These are phyloP conservation scores for Chlorophyllum brunneum DNA, from an alignment of 768 basidiomycete species.

Conservation along the genomic window DNA sequence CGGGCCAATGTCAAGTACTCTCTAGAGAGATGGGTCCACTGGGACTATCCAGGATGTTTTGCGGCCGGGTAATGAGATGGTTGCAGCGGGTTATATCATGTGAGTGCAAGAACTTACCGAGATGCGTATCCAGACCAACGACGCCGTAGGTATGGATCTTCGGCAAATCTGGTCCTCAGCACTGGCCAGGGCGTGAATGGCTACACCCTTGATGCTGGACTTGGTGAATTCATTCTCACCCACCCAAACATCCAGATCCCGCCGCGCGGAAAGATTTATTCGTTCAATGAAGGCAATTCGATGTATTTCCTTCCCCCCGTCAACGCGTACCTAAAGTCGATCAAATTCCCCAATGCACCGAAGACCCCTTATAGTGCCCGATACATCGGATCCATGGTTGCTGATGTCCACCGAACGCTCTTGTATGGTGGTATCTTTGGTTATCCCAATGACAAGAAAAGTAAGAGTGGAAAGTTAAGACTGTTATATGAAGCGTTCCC, in stretches of 20 bases:
- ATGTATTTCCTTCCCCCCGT: conserved; percentile 89
- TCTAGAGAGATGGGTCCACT: conserved; percentile 66
- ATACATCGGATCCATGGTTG: conserved; percentile 99
- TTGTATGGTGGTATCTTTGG: conserved; percentile 99
- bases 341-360: conserved; percentile 80
- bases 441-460: conserved; percentile 98
- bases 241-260: conserved; percentile 97
- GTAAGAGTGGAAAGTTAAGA: conserved; percentile 91
- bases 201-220: conserved; percentile 91
- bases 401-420: conserved; percentile 94
- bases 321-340: conserved; percentile 77
- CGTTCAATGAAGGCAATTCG: conserved; percentile 98
- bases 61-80: conserved; percentile 93
- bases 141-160: conserved; percentile 69
- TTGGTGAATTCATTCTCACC: conserved; percentile 98
- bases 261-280: conserved; percentile 95
- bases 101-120: conserved; percentile 33
- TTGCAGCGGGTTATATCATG: conserved; percentile 98
- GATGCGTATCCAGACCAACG: conserved; percentile 1
- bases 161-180: conserved; percentile 92
- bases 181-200: conserved; percentile 97
- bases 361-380: conserved; percentile 87
- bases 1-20: conserved; percentile 1
- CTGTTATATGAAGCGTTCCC: conserved; percentile 97
- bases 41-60: conserved; percentile 88